Base-by-base conservation (phyloP, 495 filamentous ascomycete genomes). In the Penicillium turbatum region DNA sequence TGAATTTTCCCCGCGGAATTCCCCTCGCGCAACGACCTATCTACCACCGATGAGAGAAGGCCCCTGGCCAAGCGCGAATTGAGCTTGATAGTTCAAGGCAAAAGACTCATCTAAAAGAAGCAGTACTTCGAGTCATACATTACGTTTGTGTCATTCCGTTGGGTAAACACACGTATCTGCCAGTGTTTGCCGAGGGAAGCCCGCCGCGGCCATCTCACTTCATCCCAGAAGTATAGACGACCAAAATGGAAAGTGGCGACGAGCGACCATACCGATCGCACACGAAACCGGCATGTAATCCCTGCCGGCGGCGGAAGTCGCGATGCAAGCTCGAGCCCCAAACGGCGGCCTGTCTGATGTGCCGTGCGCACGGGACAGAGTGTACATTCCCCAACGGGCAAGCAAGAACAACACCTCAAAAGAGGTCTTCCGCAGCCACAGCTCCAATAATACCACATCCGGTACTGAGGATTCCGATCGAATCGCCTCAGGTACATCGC, bases 301-400 rank as follows among this genome's bases (percentile, higher is more conserved):
- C 50, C 1, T 53, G 38, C 31, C 32, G 50, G 19, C 50, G 50
- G 8, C 34, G 41, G 15, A 53, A 53, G 30, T 45, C 50, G n/a
- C 50, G 50, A 44, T 53, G 50, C 39, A 53, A 53, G 13, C 10
- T 53, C 13, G 50, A 53, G 40, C 32, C 51, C 8, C 51, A 53
- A 32, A 35, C 41, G 6, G 32, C 34, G 26, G 41, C 40, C 5
- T 53, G 51, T 53, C 16, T 53, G 31, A 53, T 53, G 51, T 53
- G 51, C 16, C 51, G 51, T 6, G 41, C 41, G 1, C 51, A 53
- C 4, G 42, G 51, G 19, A 53, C 51, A 8, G 51, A 53, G n/a
- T 53, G 51, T 36, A 34, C 41, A 31, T 53, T 53, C 4, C 51
- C 51, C 7, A 45, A 46, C 12, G 51, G 41, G 4, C 16, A 17